Conservation (phyloP, 768 basidiomycete species). For the Amanita pallidorosea region DNA sequence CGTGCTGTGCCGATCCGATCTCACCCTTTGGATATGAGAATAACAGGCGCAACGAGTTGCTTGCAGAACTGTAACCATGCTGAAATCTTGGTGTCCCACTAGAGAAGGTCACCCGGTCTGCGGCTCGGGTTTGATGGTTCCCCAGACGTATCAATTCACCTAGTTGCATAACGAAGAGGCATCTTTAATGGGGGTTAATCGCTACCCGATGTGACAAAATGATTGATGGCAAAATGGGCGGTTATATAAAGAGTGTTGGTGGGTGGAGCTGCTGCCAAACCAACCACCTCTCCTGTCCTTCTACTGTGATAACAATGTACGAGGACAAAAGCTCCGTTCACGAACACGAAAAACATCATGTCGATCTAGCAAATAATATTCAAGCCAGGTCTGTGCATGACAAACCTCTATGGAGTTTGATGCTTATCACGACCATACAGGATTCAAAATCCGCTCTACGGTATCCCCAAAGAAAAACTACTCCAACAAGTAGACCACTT, state of each 20-base stretch:
- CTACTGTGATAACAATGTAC: neutral
- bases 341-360: constrained; percentile 9
- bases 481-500: constrained; percentile 53
- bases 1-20: neutral
- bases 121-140: neutral
- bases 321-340: constrained; percentile 16
- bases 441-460: constrained; percentile 37
- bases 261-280: neutral
- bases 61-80: no score
- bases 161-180: neutral
- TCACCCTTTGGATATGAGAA: no score
- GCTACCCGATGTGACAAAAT: neutral
- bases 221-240: neutral
- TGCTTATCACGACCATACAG: constrained; percentile 11
- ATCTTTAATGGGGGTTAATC: neutral
- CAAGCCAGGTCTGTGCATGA: constrained; percentile 24
- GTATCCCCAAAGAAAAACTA: constrained; percentile 50
- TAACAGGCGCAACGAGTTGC: no score
- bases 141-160: neutral
- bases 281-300: neutral
- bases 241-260: neutral
- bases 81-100: no score
- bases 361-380: constrained; percentile 27
- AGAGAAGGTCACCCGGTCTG: no score
- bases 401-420: no score